Conservation (phyloP, 768 basidiomycete species). For the Pluteus cervinus region DNA sequence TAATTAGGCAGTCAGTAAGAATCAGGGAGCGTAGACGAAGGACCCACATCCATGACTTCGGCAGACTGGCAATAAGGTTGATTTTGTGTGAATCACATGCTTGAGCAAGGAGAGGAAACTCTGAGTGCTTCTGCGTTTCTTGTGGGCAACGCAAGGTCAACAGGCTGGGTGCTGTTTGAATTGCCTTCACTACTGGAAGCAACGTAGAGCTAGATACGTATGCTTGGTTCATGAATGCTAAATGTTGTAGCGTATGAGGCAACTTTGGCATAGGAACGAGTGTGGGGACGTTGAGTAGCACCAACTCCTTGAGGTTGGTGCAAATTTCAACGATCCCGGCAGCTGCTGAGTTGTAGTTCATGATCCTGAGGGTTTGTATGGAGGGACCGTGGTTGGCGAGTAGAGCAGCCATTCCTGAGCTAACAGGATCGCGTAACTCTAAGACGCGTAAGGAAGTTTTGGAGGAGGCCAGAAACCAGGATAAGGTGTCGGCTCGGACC, state of each 20-base stretch:
- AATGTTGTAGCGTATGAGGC: conserved; percentile 32
- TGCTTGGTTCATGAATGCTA: conserved; percentile 27
- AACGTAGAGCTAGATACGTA: conserved; percentile 17
- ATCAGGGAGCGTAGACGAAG: too few species aligned
- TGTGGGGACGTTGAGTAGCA: conserved; percentile 28
- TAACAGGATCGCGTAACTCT: conserved; percentile 31
- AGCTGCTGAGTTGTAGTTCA: conserved; percentile 25
- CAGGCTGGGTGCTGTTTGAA: conserved; percentile 26
- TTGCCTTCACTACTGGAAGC: conserved; percentile 18
- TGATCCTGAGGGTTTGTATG: conserved; percentile 39
- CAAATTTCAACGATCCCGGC: conserved; percentile 29
- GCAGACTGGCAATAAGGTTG: too few species aligned
- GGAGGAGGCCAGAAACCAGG: conserved; percentile 34
- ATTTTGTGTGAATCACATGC: too few species aligned
- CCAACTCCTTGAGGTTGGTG: conserved; percentile 32
- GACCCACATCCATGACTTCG: too few species aligned
- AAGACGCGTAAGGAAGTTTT: conserved; percentile 28
- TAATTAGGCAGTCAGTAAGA: too few species aligned
- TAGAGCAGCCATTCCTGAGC: conserved; percentile 13
- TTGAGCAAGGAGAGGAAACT: too few species aligned
- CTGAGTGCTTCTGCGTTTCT: conserved; percentile 6
- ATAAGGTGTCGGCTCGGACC: conserved; percentile 18
- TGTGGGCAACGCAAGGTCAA: conserved; percentile 30
- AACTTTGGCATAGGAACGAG: conserved; percentile 25
- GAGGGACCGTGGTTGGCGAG: conserved; percentile 22